Evolutionary conservation across 768 basidiomycete species (phyloP).

Genomic region (Mrakia hoshinonis): DNA sequence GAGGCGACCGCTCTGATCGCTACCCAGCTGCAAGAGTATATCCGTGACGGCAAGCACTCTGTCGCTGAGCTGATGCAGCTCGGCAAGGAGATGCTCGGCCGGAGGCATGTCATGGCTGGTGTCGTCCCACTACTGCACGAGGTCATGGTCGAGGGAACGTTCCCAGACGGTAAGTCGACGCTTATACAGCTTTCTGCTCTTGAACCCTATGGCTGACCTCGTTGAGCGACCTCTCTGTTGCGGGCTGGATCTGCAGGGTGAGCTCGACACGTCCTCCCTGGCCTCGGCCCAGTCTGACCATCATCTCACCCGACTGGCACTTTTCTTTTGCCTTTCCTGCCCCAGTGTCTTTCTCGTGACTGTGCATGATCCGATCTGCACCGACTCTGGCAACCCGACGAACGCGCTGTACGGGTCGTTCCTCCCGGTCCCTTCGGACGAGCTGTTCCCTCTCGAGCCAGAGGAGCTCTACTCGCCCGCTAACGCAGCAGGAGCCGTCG

Average conservation of each 20-base stretch:
- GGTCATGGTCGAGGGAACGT: conserved; percentile 90
- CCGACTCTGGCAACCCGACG: conserved; percentile 63
- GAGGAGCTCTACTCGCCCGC: conserved; percentile 40
- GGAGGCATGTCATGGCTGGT: conserved; percentile 76
- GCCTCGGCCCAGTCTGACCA: not conserved
- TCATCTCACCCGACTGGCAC: not conserved
- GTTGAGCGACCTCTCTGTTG: not conserved
- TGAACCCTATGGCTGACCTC: not conserved
- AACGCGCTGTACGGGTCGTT: conserved; percentile 94
- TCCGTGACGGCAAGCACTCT: conserved; percentile 77
- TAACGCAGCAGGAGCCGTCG: conserved; percentile 20
- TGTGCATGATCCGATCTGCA: conserved; percentile 87
- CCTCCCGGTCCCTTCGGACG: conserved; percentile 63
- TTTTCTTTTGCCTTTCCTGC: not conserved
- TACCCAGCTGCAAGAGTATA: conserved; percentile 70
- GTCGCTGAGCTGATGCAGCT: conserved; percentile 89
- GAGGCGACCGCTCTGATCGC: conserved; percentile 87
- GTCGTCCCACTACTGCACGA: conserved; percentile 69
- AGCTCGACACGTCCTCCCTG: conserved; percentile 1
- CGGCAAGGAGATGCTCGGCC: conserved; percentile 78
- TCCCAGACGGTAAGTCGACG: conserved; percentile 59
- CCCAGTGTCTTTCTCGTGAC: conserved; percentile 74
- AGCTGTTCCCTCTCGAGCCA: conserved; percentile 53
- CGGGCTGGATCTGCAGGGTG: not conserved
- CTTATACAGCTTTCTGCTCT: not conserved